Conservation (phyloP, 331 rosid species). For the Pyracantha coccinea region DNA sequence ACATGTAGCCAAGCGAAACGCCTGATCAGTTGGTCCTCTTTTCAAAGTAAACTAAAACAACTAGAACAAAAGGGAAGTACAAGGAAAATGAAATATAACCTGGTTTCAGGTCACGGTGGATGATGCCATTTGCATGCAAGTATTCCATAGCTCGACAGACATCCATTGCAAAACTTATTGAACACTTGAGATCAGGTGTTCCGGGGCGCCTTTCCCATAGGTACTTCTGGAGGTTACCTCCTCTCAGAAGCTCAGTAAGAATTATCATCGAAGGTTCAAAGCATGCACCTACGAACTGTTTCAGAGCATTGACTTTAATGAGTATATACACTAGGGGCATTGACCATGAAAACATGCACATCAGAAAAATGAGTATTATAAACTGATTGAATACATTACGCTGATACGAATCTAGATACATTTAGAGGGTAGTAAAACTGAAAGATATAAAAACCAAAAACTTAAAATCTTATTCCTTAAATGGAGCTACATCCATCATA, state of each 20-base stretch:
- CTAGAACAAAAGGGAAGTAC: not conserved
- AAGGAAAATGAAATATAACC: conserved; percentile 20
- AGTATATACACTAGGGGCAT: not conserved
- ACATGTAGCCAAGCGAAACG: not conserved
- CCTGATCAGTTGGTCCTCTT: not conserved
- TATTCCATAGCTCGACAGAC: conserved; percentile 49
- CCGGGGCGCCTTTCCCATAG: conserved; percentile 28
- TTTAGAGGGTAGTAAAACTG: not conserved
- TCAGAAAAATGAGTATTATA: not conserved
- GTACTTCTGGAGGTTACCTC: conserved; percentile 43
- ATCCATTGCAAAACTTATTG: conserved; percentile 43
- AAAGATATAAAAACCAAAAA: not conserved
- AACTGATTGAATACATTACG: not conserved
- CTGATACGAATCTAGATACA: not conserved
- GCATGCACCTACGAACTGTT: conserved; percentile 53
- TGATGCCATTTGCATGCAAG: conserved; percentile 49
- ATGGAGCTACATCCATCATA: not conserved
- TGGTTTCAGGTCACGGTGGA: conserved; percentile 61
- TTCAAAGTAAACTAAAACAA: not conserved
- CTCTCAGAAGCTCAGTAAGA: conserved; percentile 50
- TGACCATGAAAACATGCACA: not conserved
- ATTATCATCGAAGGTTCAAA: conserved; percentile 47
- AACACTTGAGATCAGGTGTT: conserved; percentile 25
- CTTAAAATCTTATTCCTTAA: not conserved
- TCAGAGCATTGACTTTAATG: conserved; percentile 7